These are phyloP conservation scores for Parastagonospora nodorum DNA, from an alignment of 2,329 filamentous ascomycete species.

Conservation along the genomic window DNA sequence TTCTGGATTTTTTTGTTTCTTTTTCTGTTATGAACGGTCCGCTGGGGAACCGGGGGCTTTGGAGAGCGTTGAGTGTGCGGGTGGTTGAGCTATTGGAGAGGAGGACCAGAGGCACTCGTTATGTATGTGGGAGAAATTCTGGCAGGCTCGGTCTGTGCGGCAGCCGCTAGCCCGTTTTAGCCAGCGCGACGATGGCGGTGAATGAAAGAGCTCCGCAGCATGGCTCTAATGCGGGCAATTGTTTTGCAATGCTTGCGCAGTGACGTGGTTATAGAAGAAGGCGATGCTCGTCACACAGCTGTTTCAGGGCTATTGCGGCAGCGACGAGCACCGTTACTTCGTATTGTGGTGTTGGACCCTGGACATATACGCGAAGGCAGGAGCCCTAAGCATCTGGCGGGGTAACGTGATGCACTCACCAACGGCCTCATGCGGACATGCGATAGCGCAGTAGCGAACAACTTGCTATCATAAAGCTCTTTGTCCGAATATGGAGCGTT, in stretches of 20 bases:
- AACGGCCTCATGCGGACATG: too few species aligned
- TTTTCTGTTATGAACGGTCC: constrained; percentile 45
- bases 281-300: neutral
- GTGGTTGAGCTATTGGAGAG: constrained; percentile 28
- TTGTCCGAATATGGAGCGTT: too few species aligned
- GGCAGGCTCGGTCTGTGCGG: constrained; percentile 28
- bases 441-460: too few species aligned
- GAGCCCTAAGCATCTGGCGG: neutral
- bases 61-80: constrained; percentile 32
- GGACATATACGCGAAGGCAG: neutral
- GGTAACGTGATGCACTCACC: too few species aligned
- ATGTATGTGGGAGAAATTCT: constrained; percentile 28
- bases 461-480: too few species aligned
- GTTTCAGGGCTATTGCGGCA: neutral
- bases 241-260: neutral
- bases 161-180: constrained; percentile 18
- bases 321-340: neutral
- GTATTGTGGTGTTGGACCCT: constrained; percentile 1
- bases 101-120: constrained; percentile 19
- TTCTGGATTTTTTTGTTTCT: constrained; percentile 48
- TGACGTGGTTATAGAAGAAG: neutral
- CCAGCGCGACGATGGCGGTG: constrained; percentile 23
- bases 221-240: constrained; percentile 5
- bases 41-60: constrained; percentile 37
- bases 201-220: constrained; percentile 22